Base-by-base conservation (phyloP, 2,329 filamentous ascomycete species). In the Scolecobasidium constrictum region DNA sequence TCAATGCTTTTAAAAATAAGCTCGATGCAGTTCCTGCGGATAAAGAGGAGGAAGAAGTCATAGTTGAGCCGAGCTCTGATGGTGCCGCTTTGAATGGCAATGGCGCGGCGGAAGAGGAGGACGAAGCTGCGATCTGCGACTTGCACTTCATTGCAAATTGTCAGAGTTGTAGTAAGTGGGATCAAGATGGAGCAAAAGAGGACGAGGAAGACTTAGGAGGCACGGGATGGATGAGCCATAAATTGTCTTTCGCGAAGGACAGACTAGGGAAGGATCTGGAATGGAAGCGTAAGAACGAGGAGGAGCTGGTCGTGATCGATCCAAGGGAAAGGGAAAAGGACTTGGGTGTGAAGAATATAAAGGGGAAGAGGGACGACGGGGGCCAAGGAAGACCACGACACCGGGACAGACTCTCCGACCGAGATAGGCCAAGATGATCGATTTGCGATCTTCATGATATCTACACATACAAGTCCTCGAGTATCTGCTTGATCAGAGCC, bases 141-240 rank as follows among this genome's bases (percentile, higher is more conserved):
- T 66, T 98, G 26, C 92, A 98, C 59, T 98, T 96, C 61, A 93
- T 98, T 49, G 84, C 83, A 38, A 85, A 93, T 53, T 98, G 92
- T 60, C 86, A 94, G 57, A 94, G 86, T 35, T 96, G 92, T 60
- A 78, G 77, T 46, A 76, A 81, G 0, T 94, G 88, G 86, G 83
- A 93, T 16, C 78, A 83, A 49, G 78, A 75, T 26, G 67, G 69
- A 11, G 68, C 72, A 17, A 67, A 67, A 3, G 75, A 80, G 3
- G 73, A 71, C 50, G 74, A 77, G 46, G 77, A 77, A 38, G 59
- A 62, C 3, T 63, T 65, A 3, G 66, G 69, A 13, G 68, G 70
- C 40, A 70, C 75, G 38, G 80, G 78, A 5, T 96, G 90, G 88
- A 85, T 95, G 78, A 77, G 77, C 3, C 90, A 96, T 59, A 72